These are phyloP conservation scores for Cytospora leucostoma DNA, from an alignment of 2,329 filamentous ascomycete species.

Conservation along the genomic window DNA sequence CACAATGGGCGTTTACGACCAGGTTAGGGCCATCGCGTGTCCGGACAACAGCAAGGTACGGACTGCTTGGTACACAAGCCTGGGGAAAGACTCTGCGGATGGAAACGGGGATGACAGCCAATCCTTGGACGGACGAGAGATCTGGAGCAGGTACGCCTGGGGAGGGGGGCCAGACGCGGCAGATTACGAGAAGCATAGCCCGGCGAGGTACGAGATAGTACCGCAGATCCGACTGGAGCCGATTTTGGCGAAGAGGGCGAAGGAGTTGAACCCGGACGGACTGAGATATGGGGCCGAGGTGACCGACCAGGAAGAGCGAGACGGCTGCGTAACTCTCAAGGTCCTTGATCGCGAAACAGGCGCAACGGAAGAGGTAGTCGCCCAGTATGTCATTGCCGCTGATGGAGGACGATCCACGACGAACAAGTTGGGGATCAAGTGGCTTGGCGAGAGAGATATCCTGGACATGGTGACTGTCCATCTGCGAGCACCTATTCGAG, in stretches of 20 bases:
- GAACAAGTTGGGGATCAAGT: constrained; percentile 35
- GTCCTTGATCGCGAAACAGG: constrained; percentile 25
- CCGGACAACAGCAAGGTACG: constrained; percentile 25
- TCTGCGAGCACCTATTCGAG: constrained; percentile 35
- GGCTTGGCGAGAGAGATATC: constrained; percentile 37
- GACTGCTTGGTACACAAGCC: constrained; percentile 38
- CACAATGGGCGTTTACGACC: constrained; percentile 13
- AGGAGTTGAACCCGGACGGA: constrained; percentile 35
- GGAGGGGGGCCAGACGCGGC: constrained; percentile 35
- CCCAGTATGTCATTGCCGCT: constrained; percentile 37
- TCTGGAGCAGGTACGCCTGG: constrained; percentile 36
- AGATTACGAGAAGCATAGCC: constrained; percentile 29
- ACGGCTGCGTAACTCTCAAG: constrained; percentile 30
- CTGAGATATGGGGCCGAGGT: constrained; percentile 36
- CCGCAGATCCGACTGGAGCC: constrained; percentile 42
- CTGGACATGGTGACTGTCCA: constrained; percentile 39
- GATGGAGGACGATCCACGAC: constrained; percentile 38
- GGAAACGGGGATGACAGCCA: not conserved
- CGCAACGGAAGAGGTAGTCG: constrained; percentile 25
- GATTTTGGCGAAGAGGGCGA: constrained; percentile 35
- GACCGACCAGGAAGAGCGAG: constrained; percentile 31
- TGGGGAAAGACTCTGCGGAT: constrained; percentile 30
- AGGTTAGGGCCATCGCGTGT: constrained; percentile 4
- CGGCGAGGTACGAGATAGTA: constrained; percentile 35
- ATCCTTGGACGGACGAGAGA: constrained; percentile 32